Evolutionary conservation across 2,329 filamentous ascomycete species (phyloP).

Genomic region (Ophiostoma sp.): DNA sequence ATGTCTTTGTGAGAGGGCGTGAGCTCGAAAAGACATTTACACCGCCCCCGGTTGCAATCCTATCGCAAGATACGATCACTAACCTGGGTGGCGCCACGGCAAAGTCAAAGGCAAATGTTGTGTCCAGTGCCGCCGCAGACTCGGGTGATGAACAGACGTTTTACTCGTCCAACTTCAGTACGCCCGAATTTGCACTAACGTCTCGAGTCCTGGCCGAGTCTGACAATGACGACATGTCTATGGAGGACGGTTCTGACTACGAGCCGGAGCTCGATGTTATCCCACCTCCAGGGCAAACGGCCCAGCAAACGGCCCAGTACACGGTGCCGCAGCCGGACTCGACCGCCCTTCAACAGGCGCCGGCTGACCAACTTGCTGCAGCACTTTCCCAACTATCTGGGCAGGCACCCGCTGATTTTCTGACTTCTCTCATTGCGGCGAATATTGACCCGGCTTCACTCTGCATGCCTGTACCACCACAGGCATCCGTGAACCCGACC

Average conservation of each 20-base stretch:
- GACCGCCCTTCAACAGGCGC: neutral
- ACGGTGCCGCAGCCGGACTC: neutral
- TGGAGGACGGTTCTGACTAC: constrained; percentile 41
- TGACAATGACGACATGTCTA: constrained; percentile 42
- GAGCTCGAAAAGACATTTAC: constrained; percentile 70
- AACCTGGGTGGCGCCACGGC: neutral
- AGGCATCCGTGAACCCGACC: neutral
- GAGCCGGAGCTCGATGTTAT: constrained; percentile 36
- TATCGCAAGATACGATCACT: constrained; percentile 11
- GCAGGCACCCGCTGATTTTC: neutral
- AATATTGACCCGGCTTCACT: neutral
- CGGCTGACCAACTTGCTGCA: constrained; percentile 11
- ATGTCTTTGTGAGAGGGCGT: constrained; percentile 71
- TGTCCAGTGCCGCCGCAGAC: constrained; percentile 56
- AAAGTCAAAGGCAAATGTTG: neutral
- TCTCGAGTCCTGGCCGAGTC: constrained; percentile 51
- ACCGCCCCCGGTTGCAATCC: constrained; percentile 45
- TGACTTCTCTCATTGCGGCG: neutral
- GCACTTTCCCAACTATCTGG: neutral
- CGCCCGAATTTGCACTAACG: constrained; percentile 57
- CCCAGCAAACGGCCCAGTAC: neutral
- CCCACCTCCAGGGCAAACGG: constrained; percentile 16
- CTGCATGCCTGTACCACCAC: neutral
- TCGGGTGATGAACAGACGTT: constrained; percentile 93
- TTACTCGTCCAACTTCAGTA: constrained; percentile 92